Evolutionary conservation across 805 yeast genomes (phyloP).

Genomic region (Lipomyces orientalis): DNA sequence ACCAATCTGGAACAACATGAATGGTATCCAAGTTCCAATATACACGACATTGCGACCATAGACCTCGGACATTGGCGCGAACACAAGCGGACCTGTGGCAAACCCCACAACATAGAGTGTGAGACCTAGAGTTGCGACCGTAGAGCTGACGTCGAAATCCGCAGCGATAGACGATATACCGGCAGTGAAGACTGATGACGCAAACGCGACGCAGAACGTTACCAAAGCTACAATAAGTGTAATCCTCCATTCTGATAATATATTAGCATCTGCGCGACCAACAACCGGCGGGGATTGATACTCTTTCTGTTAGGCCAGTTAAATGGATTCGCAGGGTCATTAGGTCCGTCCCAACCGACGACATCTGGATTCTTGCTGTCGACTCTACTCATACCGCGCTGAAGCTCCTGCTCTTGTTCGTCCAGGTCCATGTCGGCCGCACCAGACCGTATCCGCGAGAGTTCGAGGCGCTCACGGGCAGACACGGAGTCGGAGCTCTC

Average conservation of each 20-base stretch:
- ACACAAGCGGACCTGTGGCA: slow-evolving; percentile 71
- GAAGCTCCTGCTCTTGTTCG: slow-evolving; percentile 11
- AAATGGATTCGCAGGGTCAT: slow-evolving; percentile 67
- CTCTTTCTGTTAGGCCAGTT: slow-evolving; percentile 56
- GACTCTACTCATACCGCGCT: slow-evolving; percentile 10
- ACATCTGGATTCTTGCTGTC: slow-evolving; percentile 57
- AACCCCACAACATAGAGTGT: slow-evolving; percentile 86
- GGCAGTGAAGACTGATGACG: slow-evolving; percentile 67
- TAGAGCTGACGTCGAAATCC: slow-evolving; percentile 62
- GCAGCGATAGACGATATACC: slow-evolving; percentile 59
- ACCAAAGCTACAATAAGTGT: slow-evolving; percentile 58
- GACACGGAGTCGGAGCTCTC: neutral
- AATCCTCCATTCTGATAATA: slow-evolving; percentile 52
- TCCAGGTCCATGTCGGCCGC: slow-evolving; percentile 13
- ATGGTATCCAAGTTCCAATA: slow-evolving; percentile 52
- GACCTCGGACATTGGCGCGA: slow-evolving; percentile 59
- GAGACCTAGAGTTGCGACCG: slow-evolving; percentile 72
- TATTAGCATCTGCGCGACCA: neutral
- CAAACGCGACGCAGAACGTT: slow-evolving; percentile 64
- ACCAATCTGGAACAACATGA: slow-evolving; percentile 55
- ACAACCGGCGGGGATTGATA: neutral
- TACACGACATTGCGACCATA: slow-evolving; percentile 58
- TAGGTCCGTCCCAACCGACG: slow-evolving; percentile 68
- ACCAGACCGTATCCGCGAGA: slow-evolving; percentile 16
- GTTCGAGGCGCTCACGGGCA: slow-evolving; percentile 7